These are phyloP conservation scores for Hypoxylon sp. DNA, from an alignment of 2,329 filamentous ascomycete genomes.

Conservation along the genomic window DNA sequence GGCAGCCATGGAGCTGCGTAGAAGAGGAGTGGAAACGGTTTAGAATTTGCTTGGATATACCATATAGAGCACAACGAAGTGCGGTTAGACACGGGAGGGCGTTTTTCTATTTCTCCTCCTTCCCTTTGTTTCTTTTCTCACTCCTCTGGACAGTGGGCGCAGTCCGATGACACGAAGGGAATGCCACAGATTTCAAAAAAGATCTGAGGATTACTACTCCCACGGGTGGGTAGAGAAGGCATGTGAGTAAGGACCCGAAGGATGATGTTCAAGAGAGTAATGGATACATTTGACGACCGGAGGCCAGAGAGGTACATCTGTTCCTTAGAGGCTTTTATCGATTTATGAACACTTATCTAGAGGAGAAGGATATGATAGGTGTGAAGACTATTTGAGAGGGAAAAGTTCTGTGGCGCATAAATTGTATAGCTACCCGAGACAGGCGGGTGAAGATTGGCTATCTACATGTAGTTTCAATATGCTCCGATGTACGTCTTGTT, in stretches of 20 bases:
- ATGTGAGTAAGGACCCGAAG: conserved; percentile 1
- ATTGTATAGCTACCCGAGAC: conserved; percentile 11
- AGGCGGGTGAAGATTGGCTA: conserved; percentile 15
- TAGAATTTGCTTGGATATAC: conserved; percentile 43
- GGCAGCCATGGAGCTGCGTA: conserved; percentile 52
- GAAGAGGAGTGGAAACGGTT: conserved; percentile 50
- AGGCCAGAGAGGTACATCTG: no score
- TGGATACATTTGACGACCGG: no score
- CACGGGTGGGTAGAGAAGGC: not conserved
- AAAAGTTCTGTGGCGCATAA: no score
- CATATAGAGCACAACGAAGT: conserved; percentile 30
- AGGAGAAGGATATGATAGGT: conserved; percentile 4
- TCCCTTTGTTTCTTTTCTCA: not conserved
- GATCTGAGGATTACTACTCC: conserved; percentile 5
- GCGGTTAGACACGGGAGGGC: conserved; percentile 29
- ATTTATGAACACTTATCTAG: conserved; percentile 1
- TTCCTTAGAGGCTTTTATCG: no score
- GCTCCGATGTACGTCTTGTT: no score
- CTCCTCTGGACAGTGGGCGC: conserved; percentile 10
- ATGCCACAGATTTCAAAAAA: conserved; percentile 10
- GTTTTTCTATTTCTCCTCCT: conserved; percentile 8
- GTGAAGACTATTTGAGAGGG: not conserved
- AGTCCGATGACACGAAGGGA: conserved; percentile 16
- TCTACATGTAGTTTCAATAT: no score
- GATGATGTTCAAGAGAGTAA: conserved; percentile 11